Evolutionary conservation across 176 grass and related monocot species (phyloP), one percentile per base, ranked within the genome.

Genomic region (Dendrocalamus sinicus): DNA sequence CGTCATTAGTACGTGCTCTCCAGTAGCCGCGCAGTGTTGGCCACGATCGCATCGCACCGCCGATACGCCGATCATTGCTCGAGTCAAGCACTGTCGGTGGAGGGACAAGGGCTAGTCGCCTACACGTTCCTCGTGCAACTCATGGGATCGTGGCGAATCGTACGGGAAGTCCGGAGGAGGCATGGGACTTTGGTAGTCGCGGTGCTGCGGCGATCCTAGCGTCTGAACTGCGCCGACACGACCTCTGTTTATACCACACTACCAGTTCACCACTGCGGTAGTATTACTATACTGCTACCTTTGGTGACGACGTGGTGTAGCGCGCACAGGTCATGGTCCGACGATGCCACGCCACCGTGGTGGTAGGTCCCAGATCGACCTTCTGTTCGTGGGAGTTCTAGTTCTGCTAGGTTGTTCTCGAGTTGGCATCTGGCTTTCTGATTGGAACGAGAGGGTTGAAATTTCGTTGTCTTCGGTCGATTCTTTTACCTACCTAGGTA

Each of bases 61-160:
- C 32, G 41, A n/a, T 0, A 5, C 59, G 55, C 47, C 72, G 62
- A 64, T 52, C 52, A 64, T 46, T 50, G 73, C 26, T 24, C 47
- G 39, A 50, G 43, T 59, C 74, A 59, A 76, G 68, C 60, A 13
- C 32, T 60, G 89, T 87, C 84, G 89, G 84, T 82, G 79, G 70
- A 1, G 46, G 66, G 72, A 66, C 67, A 79, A 16, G 24, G n/a
- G 87, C 13, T 54, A 40, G 82, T 76, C 37, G 63, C 62, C 1
- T 48, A 47, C 86, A 83, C 37, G 79, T 77, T 83, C 86, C 72
- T 69, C 73, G 73, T 59, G 79, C 60, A 48, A 39, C 79, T 87
- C 80, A 80, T 83, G 74, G 39, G 67, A 83, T 61, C 20, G 59
- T 20, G 89, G 84, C 47, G 22, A 35, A 50, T 13, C 41, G 44